Evolutionary conservation across 31 red algal species (phyloP), one percentile per base, ranked within the genome.

Genomic region (Odonthalia washingtoniensis): DNA sequence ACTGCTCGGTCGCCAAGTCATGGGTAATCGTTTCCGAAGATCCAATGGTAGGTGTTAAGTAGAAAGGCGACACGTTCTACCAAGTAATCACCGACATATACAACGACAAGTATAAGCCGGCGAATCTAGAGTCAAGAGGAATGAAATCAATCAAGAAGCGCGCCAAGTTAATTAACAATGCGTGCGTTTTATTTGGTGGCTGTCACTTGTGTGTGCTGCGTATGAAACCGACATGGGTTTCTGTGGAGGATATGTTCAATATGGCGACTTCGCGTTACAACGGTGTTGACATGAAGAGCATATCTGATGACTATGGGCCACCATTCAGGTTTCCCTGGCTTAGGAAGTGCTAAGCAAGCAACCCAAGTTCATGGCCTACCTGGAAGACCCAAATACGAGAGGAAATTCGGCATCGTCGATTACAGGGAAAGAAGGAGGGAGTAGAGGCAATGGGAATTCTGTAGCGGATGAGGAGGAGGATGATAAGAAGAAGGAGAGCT

Each of bases 91-190:
- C n/a, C n/a, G n/a, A n/a, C n/a, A n/a, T n/a, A n/a, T n/a, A n/a
- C n/a, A n/a, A n/a, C n/a, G n/a, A n/a, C 14, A 72, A 72, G 34
- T 84, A 72, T 36, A 84, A 72, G 36, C 81, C 81, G 27, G 40
- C 34, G 41, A 84, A 84, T 33, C 81, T 57, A 37, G 78, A 33
- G 67, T 61, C 52, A 61, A 61, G 52, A 61, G 52, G 52, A 61
- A 61, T 61, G 14, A 17, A 61, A 61, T 61, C 52, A 14, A 61
- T 61, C 52, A 61, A 61, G 52, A 61, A 61, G 52, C 52, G 52
- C 52, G 52, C 52, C 52, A 61, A 61, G 52, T 61, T 61, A 61
- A 61, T 61, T 24, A n/a, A n/a, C n/a, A n/a, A n/a, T 17, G 24
- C 14, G 24, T 61, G 16, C 52, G 52, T 61, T 61, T 61, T 61